Evolutionary conservation across 768 basidiomycete genomes (phyloP), one percentile per base, ranked within the genome.

Genomic region (Boletus sp.): DNA sequence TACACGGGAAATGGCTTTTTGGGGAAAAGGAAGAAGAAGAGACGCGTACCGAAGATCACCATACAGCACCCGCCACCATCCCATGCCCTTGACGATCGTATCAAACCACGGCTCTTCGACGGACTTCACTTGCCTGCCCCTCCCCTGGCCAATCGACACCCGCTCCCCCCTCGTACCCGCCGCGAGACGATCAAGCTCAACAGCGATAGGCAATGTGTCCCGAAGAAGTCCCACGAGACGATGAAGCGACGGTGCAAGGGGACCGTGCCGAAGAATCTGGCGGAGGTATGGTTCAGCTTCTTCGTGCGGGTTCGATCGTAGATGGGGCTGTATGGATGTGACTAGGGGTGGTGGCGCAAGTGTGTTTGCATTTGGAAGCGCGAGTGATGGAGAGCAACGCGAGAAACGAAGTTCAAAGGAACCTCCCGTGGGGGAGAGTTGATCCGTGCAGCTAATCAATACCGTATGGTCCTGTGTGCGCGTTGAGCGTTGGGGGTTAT

Each of bases 61-160:
- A 54, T 89, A 88, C 44, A 90, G 68, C 23, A 92, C 70, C 48
- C 91, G 76, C 71, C 86, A 93, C 90, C 91, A 93, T 3, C 87
- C 87, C 47, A 86, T 83, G 13, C 85, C 82, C 72, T 92, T 93
- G 5, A 87, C 81, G 64, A 87, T 84, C n/a, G 81, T 80, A 59
- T 87, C 85, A 21, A 90, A 74, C 59, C 65, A 69, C 4, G 59
- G 61, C 40, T 65, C 57, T 62, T 75, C 39, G 40, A 58, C 35
- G 8, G 32, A 25, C 27, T 38, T 52, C 4, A 38, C 13, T 11
- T 43, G 55, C 40, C 68, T 74, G 21, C 40, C 54, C 30, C 50
- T 49, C 30, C 54, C 61, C n/a, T 47, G 29, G 13, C 48, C 50
- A 14, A 53, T 30, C 2, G 34, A 38, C 15, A 7, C n/a, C 8